Conservation (phyloP, 2,329 filamentous ascomycete genomes). For the Lasiodiplodia sp. region DNA sequence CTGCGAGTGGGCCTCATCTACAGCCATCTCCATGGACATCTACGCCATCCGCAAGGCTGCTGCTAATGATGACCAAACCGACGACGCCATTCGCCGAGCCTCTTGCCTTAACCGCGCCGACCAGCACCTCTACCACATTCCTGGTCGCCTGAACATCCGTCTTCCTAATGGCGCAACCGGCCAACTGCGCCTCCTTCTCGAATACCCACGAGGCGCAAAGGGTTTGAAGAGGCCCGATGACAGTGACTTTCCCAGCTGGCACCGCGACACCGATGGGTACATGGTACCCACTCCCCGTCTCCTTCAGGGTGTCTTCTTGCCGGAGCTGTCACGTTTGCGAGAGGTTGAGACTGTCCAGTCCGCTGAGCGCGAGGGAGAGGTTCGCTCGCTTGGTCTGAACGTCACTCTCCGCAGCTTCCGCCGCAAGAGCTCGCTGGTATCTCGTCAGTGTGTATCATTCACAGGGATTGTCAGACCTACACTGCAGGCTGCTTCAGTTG, state of each 20-base stretch:
- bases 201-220: neutral
- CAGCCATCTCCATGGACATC: neutral
- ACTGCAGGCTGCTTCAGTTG: neutral
- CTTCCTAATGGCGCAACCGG: neutral
- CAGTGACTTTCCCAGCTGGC: neutral
- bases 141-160: neutral
- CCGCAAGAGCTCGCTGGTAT: neutral
- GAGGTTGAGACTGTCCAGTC: neutral
- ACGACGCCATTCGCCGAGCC: neutral
- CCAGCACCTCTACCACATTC: neutral
- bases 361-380: neutral
- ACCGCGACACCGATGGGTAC: neutral
- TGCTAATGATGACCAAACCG: neutral
- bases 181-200: neutral
- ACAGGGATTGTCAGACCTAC: neutral
- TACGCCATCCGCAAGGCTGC: neutral
- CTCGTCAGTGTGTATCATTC: neutral
- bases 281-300: neutral
- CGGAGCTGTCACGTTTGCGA: neutral
- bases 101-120: conserved; percentile 7
- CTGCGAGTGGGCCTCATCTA: neutral
- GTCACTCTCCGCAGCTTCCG: neutral
- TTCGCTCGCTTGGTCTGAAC: neutral
- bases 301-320: neutral
- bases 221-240: neutral